phyloP scores from a whole-genome alignment of 2,329 filamentous ascomycete species.

The Colletotrichum camelliae region DNA sequence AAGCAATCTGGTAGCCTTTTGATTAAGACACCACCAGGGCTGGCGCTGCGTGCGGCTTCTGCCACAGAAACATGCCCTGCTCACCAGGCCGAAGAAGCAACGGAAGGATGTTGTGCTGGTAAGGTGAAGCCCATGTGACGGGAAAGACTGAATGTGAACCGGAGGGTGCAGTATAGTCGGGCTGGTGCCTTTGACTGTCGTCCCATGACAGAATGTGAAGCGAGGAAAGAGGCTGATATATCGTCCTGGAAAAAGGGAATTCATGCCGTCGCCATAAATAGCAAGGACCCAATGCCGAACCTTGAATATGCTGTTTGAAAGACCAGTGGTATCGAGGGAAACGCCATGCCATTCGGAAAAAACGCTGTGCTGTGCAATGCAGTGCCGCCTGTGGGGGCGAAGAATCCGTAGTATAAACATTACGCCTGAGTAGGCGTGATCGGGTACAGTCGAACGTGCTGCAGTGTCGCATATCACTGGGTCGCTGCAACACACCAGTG shows the following conservation, averaged over 20 bases:
- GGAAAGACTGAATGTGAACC: not conserved
- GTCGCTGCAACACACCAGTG: conserved; percentile 92
- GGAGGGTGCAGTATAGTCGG: not conserved
- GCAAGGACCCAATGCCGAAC: conserved; percentile 21
- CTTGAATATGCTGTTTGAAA: conserved; percentile 23
- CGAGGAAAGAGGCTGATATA: not conserved
- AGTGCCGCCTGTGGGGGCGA: conserved; percentile 32
- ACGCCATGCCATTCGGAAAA: conserved; percentile 42
- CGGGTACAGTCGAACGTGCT: conserved; percentile 20
- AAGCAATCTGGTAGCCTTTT: not conserved
- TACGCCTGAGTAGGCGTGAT: conserved; percentile 2
- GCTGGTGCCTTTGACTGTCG: not conserved
- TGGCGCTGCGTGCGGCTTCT: not conserved
- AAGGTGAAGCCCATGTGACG: too few species aligned
- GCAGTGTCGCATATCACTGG: conserved; percentile 41
- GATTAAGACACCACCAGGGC: not conserved
- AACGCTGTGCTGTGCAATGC: conserved; percentile 48
- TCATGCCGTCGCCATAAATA: conserved; percentile 13
- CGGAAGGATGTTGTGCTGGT: not conserved
- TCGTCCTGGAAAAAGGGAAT: conserved; percentile 2
- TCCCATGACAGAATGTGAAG: not conserved
- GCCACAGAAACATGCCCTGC: not conserved
- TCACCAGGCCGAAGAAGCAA: not conserved
- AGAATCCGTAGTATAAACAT: conserved; percentile 23
- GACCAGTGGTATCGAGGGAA: conserved; percentile 49